Percentiles rank a stretch among this genome's conserved stretches.
These are phyloP conservation scores for Linderniella brevidens DNA, from an alignment of 257 asterid genomes.

Conservation along the genomic window DNA sequence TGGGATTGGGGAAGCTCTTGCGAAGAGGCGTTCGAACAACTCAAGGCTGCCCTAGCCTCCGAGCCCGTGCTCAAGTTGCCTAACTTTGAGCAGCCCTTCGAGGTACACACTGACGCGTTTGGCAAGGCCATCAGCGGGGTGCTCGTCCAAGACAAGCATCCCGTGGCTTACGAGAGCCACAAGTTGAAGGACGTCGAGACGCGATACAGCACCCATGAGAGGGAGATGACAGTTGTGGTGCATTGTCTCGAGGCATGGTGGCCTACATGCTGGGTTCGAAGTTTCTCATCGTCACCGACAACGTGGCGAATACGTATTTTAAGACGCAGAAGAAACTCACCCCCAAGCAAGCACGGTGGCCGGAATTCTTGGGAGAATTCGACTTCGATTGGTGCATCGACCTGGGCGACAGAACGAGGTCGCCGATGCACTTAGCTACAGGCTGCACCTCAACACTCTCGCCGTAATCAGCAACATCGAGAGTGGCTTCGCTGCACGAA, in stretches of 20 bases:
- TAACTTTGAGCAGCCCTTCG: background rate
- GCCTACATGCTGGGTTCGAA: background rate
- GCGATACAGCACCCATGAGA: background rate
- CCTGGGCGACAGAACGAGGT: background rate
- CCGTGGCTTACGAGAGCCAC: background rate
- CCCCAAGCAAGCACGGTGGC: background rate
- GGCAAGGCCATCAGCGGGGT: background rate
- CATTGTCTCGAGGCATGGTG: background rate
- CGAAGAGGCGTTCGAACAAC: background rate
- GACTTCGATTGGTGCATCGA: background rate
- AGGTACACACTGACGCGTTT: conserved; percentile 3
- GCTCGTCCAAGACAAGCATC: conserved; percentile 1
- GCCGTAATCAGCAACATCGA: too few relatives aligned
- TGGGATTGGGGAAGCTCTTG: background rate
- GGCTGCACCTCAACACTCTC: too few relatives aligned
- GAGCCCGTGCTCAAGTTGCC: background rate
- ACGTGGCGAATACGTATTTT: background rate
- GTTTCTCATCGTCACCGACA: background rate
- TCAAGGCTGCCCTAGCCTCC: background rate
- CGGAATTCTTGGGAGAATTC: background rate
- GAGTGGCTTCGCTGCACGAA: too few relatives aligned
- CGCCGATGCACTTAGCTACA: background rate
- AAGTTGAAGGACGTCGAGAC: background rate
- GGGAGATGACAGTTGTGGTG: background rate
- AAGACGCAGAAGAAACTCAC: background rate